phyloP scores from a whole-genome alignment of 225 moss, liverwort and hornwort species.

The Climacium dendroides region DNA sequence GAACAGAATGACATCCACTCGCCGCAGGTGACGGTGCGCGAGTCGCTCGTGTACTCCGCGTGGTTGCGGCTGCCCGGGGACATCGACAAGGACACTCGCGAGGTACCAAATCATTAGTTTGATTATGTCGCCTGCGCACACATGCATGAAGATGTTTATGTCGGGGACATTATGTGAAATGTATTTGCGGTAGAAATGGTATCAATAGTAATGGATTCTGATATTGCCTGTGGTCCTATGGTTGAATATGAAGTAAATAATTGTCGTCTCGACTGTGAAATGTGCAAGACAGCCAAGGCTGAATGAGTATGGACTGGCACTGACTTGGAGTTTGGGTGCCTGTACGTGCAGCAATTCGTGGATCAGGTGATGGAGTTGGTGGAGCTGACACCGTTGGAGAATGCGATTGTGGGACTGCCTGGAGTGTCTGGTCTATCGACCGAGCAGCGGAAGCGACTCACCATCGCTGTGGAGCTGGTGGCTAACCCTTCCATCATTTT shows the following conservation, averaged over 20 bases:
- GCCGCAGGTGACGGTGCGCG: slow-evolving; percentile 56
- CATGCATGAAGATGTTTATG: too few relatives aligned
- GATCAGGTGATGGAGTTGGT: slow-evolving; percentile 73
- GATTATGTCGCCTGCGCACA: too few relatives aligned
- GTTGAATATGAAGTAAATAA: too few relatives aligned
- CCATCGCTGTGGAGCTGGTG: slow-evolving; percentile 82
- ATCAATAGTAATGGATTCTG: not conserved
- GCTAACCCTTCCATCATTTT: slow-evolving; percentile 92
- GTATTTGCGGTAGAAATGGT: too few relatives aligned
- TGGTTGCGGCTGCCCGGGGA: slow-evolving; percentile 37
- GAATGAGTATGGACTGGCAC: too few relatives aligned
- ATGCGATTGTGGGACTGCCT: slow-evolving; percentile 58
- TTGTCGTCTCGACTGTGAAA: not conserved
- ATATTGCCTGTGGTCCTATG: not conserved
- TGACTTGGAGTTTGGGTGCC: not conserved
- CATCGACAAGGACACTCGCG: slow-evolving; percentile 19
- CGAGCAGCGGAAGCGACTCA: slow-evolving; percentile 70
- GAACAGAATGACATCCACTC: slow-evolving; percentile 56
- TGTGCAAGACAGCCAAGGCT: too few relatives aligned
- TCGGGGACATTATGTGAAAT: too few relatives aligned
- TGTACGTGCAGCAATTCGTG: slow-evolving; percentile 48
- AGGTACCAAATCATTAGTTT: not conserved
- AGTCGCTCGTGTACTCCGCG: slow-evolving; percentile 49
- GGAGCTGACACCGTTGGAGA: slow-evolving; percentile 44
- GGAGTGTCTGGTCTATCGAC: slow-evolving; percentile 70